Conservation (phyloP, 2,329 filamentous ascomycete genomes). For the Helminthosporium solani region DNA sequence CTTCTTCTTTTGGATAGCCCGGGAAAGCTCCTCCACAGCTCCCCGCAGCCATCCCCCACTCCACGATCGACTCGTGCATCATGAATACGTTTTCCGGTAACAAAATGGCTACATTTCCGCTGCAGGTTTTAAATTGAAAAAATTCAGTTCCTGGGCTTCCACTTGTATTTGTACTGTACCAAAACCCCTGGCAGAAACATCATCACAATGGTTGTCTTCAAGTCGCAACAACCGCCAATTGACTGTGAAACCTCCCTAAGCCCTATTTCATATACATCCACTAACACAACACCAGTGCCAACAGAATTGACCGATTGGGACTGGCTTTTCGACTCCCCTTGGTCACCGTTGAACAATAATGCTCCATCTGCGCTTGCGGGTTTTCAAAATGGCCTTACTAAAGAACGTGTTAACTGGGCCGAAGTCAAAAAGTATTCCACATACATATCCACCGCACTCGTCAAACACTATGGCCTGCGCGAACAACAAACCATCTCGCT, state of each 20-base stretch:
- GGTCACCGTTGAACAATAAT: conserved; percentile 51
- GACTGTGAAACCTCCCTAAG: conserved; percentile 25
- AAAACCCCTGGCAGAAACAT: not conserved
- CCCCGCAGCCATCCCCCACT: conserved; percentile 24
- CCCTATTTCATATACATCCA: not conserved
- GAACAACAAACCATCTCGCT: conserved; percentile 59
- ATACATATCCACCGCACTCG: conserved; percentile 61
- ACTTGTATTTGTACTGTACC: too few relatives aligned
- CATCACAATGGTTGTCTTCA: conserved; percentile 42
- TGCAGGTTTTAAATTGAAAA: not conserved
- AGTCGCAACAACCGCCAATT: conserved; percentile 46
- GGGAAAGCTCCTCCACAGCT: conserved; percentile 22
- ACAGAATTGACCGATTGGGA: conserved; percentile 59
- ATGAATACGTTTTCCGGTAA: conserved; percentile 6
- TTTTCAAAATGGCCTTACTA: conserved; percentile 60
- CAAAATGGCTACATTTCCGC: not conserved
- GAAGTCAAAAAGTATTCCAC: conserved; percentile 60
- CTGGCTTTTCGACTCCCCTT: conserved; percentile 60
- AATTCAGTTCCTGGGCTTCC: too few relatives aligned
- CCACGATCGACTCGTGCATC: conserved; percentile 28
- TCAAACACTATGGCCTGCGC: conserved; percentile 56
- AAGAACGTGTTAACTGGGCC: conserved; percentile 59
- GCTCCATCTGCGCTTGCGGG: conserved; percentile 48
- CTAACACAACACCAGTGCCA: conserved; percentile 47
- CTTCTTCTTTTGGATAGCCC: conserved; percentile 12